phyloP scores from a whole-genome alignment of 148 eudicot genomes.

The Euryodendron excelsum region DNA sequence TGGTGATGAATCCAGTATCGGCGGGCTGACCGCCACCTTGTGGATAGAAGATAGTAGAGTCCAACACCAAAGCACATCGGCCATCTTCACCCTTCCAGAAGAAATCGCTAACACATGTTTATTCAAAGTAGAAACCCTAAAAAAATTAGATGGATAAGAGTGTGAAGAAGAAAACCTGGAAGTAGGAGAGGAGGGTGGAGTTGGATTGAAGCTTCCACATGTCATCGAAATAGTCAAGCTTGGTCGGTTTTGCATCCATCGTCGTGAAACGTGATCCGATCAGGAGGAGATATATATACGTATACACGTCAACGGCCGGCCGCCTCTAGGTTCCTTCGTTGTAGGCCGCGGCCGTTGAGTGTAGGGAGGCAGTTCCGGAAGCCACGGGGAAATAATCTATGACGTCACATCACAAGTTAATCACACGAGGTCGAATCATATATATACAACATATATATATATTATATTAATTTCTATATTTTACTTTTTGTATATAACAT shows the following conservation, averaged over 20 bases:
- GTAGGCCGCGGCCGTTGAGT: too few species aligned
- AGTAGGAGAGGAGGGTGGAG: conserved; percentile 39
- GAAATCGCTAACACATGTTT: neutral
- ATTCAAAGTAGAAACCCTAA: neutral
- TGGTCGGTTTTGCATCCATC: conserved; percentile 30
- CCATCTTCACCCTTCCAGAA: conserved; percentile 52
- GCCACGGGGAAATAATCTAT: too few species aligned
- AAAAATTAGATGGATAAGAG: neutral
- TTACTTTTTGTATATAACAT: too few species aligned
- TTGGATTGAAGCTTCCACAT: conserved; percentile 58
- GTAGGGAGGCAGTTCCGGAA: too few species aligned
- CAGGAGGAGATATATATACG: too few species aligned
- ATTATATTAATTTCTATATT: too few species aligned
- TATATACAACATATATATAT: too few species aligned
- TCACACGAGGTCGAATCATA: too few species aligned
- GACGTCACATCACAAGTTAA: too few species aligned
- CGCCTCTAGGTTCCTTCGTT: too few species aligned
- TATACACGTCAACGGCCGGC: too few species aligned
- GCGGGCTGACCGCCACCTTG: conserved; percentile 95
- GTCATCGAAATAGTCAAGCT: conserved; percentile 45
- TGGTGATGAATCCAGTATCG: conserved; percentile 59
- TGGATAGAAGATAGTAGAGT: conserved; percentile 80
- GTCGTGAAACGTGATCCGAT: neutral
- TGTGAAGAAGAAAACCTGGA: conserved; percentile 27
- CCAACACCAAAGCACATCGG: conserved; percentile 46